phyloP scores from a whole-genome alignment of 805 yeast genomes.

The Hanseniaspora hatyaiensis region DNA sequence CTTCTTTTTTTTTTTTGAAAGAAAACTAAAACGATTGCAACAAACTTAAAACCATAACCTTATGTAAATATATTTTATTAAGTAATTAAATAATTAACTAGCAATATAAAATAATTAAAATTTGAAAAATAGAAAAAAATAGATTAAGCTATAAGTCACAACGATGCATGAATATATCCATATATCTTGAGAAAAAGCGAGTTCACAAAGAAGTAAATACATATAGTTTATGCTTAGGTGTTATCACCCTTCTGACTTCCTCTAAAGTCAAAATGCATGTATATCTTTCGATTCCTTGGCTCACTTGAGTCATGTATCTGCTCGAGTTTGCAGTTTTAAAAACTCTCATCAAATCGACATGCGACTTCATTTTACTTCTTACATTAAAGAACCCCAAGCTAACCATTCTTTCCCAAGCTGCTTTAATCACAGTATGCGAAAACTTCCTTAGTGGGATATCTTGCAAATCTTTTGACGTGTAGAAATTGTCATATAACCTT shows the following conservation, averaged over 20 bases:
- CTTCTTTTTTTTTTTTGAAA: not conserved
- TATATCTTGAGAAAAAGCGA: no score
- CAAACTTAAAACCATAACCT: not conserved
- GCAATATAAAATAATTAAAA: not conserved
- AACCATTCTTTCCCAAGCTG: conserved; percentile 64
- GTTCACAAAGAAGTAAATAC: conserved; percentile 27
- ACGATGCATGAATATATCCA: no score
- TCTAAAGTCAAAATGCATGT: conserved; percentile 42
- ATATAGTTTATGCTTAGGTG: conserved; percentile 26
- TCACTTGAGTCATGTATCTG: conserved; percentile 29
- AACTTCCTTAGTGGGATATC: conserved; percentile 2
- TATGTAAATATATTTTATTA: not conserved
- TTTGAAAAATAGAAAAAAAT: not conserved
- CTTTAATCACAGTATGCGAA: conserved; percentile 37
- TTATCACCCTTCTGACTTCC: conserved; percentile 34
- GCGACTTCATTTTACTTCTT: conserved; percentile 34
- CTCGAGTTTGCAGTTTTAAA: conserved; percentile 33
- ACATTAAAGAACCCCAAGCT: conserved; percentile 44
- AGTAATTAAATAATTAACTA: not conserved
- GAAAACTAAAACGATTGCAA: no score
- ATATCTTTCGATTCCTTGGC: conserved; percentile 38
- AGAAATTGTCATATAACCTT: not conserved
- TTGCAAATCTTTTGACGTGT: not conserved
- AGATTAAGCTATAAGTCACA: not conserved
- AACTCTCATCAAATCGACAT: conserved; percentile 32